Percentiles rank a stretch among this genome's conserved stretches.
phyloP scores from a whole-genome alignment of 352 stramenopile species.

The Stramenopiles sp. region DNA sequence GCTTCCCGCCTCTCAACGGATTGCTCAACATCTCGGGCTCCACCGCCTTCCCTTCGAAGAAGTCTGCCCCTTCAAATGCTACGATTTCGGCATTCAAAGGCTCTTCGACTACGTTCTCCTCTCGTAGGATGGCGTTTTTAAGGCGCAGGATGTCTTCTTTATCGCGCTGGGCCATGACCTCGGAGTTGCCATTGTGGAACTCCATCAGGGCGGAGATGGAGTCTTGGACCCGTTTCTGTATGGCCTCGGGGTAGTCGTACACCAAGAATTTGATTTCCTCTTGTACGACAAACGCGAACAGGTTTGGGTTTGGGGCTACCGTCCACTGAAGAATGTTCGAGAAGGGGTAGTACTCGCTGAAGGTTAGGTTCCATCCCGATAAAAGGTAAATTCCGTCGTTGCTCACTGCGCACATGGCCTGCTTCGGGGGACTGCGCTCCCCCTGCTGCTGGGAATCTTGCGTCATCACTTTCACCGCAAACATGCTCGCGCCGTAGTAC shows the following conservation, averaged over 20 bases:
- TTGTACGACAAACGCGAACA: not conserved
- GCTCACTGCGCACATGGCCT: not conserved
- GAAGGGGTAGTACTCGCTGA: not conserved
- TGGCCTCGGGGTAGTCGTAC: not conserved
- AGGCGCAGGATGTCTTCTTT: not conserved
- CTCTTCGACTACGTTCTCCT: not conserved
- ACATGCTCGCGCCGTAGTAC: not conserved
- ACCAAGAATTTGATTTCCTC: not conserved
- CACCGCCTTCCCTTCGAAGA: not conserved
- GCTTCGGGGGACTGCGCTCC: not conserved
- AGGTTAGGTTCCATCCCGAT: not conserved
- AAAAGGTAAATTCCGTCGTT: not conserved
- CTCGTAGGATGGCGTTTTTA: not conserved
- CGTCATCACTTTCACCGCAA: not conserved
- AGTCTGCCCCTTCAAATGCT: not conserved
- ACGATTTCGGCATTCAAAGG: not conserved
- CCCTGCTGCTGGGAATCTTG: not conserved
- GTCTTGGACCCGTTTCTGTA: not conserved
- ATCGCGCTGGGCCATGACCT: not conserved
- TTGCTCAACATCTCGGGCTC: not conserved
- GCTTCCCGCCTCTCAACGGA: not conserved
- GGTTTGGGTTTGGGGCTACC: not conserved
- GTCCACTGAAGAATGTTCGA: not conserved
- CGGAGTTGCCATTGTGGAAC: not conserved
- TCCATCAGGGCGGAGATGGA: not conserved